Base-by-base conservation (phyloP, 495 filamentous ascomycete species). In the Hyaloscypha variabilis region DNA sequence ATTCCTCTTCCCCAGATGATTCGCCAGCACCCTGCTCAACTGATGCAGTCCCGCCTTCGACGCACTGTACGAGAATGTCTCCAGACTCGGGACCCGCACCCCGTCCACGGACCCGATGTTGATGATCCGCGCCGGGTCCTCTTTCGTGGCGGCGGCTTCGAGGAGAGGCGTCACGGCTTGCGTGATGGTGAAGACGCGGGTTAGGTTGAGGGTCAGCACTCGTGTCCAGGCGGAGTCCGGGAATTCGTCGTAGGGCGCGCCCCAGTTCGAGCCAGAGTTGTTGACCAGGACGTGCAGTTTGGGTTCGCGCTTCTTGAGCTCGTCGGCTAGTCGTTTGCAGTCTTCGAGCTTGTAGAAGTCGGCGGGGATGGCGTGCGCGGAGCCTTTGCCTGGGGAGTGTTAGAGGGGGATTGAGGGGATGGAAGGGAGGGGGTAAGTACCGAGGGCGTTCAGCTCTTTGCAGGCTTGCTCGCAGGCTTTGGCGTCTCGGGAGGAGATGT, bases 321-420 rank as follows among this genome's bases (percentile, higher is more conserved):
- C 86, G 42, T 83, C 80, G 0, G 86, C 90, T 13, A 92, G 76
- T 24, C 75, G 79, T 71, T 85, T 85, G 66, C 88, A 79, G 46
- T 91, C 90, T n/a, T 86, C 85, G 67, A 90, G 86, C 53, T 88
- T 86, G 79, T 91, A 91, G 69, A 94, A 87, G 69, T 94, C 85
- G 67, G 88, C 89, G 0, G 84, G 82, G 60, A 93, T 86, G 36
- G 87, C 81, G 68, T 89, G 67, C 0, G 87, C 87, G 61, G 77
- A 85, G 58, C 88, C 88, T 71, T 84, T 87, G 46, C 76, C 75
- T 75, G 62, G 0, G 39, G 17, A 17, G 14, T 46, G 39, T 46
- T 46, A 46, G 39, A 46, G 39, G 17, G 51, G 19, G 28, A 58
- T 25, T 51, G 8, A 19, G 39, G 52, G 30, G 14, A 19, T 24